Evolutionary conservation across 768 basidiomycete species (phyloP).

Genomic region (Dioszegia aurantiaca): DNA sequence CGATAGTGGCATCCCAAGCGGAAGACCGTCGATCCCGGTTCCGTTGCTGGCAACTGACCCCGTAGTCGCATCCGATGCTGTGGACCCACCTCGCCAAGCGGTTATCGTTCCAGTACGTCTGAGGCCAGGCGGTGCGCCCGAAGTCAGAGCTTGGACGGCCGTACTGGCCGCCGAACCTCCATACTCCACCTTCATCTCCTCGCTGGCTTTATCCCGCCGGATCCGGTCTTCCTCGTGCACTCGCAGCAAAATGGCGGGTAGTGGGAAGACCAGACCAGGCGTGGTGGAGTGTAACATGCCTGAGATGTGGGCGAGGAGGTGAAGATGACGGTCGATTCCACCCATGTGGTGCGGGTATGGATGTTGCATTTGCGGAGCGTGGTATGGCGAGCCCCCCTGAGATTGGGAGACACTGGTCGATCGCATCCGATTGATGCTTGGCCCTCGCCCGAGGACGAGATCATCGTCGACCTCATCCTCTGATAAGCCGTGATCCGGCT

Average conservation of each 20-base stretch:
- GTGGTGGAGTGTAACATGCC: conserved; percentile 28
- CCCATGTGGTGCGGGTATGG: conserved; percentile 13
- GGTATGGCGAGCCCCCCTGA: neutral
- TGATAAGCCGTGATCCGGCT: neutral
- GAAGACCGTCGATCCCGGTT: conserved; percentile 14
- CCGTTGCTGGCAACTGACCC: neutral
- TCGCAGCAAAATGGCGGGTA: conserved; percentile 35
- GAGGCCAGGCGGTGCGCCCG: too few species aligned
- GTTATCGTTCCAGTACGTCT: too few species aligned
- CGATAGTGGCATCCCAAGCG: neutral
- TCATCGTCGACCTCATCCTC: conserved; percentile 5
- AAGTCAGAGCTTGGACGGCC: too few species aligned
- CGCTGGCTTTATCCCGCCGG: conserved; percentile 24
- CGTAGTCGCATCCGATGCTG: neutral
- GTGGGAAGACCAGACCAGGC: conserved; percentile 35
- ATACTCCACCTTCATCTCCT: conserved; percentile 23
- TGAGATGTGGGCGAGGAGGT: conserved; percentile 8
- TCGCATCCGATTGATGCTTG: neutral
- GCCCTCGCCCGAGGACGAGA: neutral
- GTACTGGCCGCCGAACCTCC: neutral
- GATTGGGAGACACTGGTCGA: neutral
- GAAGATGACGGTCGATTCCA: conserved; percentile 23
- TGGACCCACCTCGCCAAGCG: neutral
- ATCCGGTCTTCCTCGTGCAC: conserved; percentile 30
- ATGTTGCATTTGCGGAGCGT: neutral